Evolutionary conservation across 768 basidiomycete species (phyloP).

Genomic region (Naematelia encephala): DNA sequence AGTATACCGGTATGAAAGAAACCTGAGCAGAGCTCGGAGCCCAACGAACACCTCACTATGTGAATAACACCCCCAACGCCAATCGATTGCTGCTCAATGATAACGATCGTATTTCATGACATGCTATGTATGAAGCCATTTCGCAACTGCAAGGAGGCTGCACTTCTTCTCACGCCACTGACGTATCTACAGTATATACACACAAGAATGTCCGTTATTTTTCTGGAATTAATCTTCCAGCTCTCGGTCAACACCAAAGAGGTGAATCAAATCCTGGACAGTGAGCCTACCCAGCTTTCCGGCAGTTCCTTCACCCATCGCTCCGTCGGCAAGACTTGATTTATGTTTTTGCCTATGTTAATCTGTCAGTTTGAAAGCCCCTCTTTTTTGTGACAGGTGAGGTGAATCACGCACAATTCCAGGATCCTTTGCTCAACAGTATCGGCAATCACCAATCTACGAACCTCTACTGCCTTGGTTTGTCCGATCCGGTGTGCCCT

Average conservation of each 20-base stretch:
- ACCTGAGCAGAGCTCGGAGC: too few species aligned
- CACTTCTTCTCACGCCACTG: too few species aligned
- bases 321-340: slow-evolving; percentile 48
- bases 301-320: slow-evolving; percentile 46
- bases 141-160: too few species aligned
- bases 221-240: background rate
- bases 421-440: slow-evolving; percentile 65
- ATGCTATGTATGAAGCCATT: too few species aligned
- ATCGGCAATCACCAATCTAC: slow-evolving; percentile 49
- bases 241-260: slow-evolving; percentile 23
- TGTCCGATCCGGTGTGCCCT: slow-evolving; percentile 53
- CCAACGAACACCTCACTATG: too few species aligned
- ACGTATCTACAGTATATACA: too few species aligned
- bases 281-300: slow-evolving; percentile 40
- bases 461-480: slow-evolving; percentile 43
- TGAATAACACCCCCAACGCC: too few species aligned
- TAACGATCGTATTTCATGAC: too few species aligned
- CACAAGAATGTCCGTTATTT: too few species aligned
- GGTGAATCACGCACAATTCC: slow-evolving; percentile 55
- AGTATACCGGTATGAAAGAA: too few species aligned
- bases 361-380: background rate
- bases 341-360: slow-evolving; percentile 37
- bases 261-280: slow-evolving; percentile 33
- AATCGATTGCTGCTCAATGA: too few species aligned
- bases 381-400: slow-evolving; percentile 17